phyloP scores from a whole-genome alignment of 177 flowering plant genomes.

The Vitis hybrid region DNA sequence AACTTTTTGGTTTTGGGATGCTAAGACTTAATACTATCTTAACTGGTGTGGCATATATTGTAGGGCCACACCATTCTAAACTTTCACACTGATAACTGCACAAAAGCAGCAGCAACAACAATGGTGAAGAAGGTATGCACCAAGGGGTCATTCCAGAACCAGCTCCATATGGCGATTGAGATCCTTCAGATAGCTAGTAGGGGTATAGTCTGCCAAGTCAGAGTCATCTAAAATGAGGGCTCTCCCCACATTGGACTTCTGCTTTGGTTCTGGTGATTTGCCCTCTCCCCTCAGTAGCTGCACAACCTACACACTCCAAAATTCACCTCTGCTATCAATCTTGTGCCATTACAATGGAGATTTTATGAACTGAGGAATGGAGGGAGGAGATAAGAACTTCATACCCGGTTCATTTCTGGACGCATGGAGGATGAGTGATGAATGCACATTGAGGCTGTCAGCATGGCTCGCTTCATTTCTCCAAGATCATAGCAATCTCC shows the following conservation, averaged over 20 bases:
- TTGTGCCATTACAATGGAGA: background rate
- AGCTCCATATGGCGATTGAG: constrained; percentile 81
- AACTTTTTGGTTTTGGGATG: no score
- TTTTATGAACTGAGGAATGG: background rate
- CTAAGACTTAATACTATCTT: no score
- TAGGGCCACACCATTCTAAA: background rate
- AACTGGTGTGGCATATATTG: no score
- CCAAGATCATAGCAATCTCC: constrained; percentile 47
- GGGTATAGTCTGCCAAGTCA: constrained; percentile 75
- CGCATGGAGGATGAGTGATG: constrained; percentile 62
- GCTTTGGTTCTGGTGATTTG: constrained; percentile 35
- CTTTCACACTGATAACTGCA: background rate
- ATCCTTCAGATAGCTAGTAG: constrained; percentile 68
- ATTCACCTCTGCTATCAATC: background rate
- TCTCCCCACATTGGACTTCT: constrained; percentile 38
- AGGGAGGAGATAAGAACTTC: background rate
- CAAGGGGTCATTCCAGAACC: constrained; percentile 50
- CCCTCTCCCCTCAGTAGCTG: constrained; percentile 64
- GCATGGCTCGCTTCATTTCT: constrained; percentile 68
- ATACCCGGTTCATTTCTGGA: constrained; percentile 76
- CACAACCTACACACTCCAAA: constrained; percentile 50
- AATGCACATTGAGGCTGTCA: constrained; percentile 80
- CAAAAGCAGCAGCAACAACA: constrained; percentile 2
- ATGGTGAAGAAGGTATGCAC: background rate
- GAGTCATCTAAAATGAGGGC: constrained; percentile 55